These are phyloP conservation scores for Psidium friedrichsthalianum DNA, from an alignment of 345 rosid genomes.

Conservation along the genomic window DNA sequence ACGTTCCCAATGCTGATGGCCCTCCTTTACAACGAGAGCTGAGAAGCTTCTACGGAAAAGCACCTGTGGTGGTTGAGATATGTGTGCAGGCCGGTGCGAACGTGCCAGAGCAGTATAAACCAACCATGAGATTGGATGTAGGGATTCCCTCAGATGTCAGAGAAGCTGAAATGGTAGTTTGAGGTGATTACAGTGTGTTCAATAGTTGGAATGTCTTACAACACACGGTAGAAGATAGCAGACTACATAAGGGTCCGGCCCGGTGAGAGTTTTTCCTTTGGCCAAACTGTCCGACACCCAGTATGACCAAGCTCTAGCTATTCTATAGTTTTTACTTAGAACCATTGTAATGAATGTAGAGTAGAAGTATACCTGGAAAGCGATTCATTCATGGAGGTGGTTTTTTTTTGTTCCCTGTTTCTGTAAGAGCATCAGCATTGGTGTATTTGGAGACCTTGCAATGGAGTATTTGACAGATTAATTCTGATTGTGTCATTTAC, in stretches of 20 bases:
- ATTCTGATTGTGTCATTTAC: background rate
- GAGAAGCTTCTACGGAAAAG: constrained; percentile 71
- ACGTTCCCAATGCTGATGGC: constrained; percentile 67
- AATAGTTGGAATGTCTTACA: background rate
- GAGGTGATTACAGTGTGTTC: constrained; percentile 5
- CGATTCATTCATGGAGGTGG: background rate
- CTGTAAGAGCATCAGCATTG: background rate
- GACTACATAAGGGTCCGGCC: background rate
- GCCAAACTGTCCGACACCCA: background rate
- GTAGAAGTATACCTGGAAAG: background rate
- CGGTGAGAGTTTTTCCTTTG: background rate
- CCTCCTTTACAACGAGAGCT: constrained; percentile 62
- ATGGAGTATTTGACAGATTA: background rate
- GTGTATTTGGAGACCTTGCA: background rate
- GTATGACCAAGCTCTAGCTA: background rate
- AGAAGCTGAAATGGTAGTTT: constrained; percentile 97
- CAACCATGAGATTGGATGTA: constrained; percentile 93
- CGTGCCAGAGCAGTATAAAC: constrained; percentile 63
- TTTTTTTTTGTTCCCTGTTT: background rate
- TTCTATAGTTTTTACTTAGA: background rate
- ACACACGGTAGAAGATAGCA: background rate
- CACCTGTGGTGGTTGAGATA: constrained; percentile 85
- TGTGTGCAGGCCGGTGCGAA: constrained; percentile 77
- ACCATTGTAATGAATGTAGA: background rate
- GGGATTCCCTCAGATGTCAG: constrained; percentile 62